Evolutionary conservation across 306 rosid genomes (phyloP), one percentile per base, ranked within the genome.

Genomic region (Rosa lucieae): DNA sequence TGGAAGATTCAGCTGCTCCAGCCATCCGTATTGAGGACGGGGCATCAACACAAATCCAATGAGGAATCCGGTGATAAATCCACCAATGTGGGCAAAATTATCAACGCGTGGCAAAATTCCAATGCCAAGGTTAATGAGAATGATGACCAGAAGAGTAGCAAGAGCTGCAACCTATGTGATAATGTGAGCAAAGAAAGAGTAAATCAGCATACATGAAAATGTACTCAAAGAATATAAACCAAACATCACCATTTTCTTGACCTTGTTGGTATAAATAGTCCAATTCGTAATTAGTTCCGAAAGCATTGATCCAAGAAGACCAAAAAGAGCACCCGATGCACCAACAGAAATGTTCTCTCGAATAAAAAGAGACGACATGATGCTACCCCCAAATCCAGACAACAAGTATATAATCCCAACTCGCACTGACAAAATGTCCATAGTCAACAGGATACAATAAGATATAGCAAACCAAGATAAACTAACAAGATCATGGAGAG

Each of bases 221-320:
- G 6, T 7, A 44, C 40, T 29, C 7, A 6, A 55, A 13, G 69
- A 63, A n/a, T n/a, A 18, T 18, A 67, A 20, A 15, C 44, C 56
- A 13, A 49, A 32, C 61, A 39, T 18, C 14, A 23, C 4, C 0
- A 52, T 43, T 12, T 67, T 32, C 62, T 86, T 61, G 35, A 94
- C 97, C 92, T 90, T 94, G 79, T 94, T 91, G 74, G 90, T 69
- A 77, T 92, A 94, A 47, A 92, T 89, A 77, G 89, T 88, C 98
- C 97, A 94, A 72, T 94, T 94, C 29, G 98, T 92, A 52, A 94
- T 67, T 72, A 94, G 97, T 70, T 94, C 98, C 4, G 98, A 94
- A 72, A 94, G 94, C 97, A 92, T 94, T 66, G 97, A 97, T 82
- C 98, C 97, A 75, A 94, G 98, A 77, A 94, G 93, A 76, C 98